These are phyloP conservation scores for Cetraspora pellucida DNA, from an alignment of 192 early-diverging fungal genomes.

Conservation along the genomic window DNA sequence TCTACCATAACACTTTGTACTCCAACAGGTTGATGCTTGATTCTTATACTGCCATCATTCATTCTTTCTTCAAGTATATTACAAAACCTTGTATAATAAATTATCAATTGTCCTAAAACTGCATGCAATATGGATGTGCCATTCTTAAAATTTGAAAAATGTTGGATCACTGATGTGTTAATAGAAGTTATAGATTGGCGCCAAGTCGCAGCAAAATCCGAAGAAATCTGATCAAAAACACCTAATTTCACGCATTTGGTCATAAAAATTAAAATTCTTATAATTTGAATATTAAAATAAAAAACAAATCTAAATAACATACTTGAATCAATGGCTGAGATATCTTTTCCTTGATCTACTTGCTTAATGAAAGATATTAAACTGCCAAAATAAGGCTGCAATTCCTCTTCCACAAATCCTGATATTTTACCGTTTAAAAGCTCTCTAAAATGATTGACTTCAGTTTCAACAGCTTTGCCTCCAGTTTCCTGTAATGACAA, in stretches of 20 bases:
- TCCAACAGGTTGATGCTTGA: slow-evolving; percentile 74
- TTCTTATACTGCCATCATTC: slow-evolving; percentile 45
- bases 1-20: slow-evolving; percentile 95
- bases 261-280: slow-evolving; percentile 12
- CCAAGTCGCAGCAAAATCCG: slow-evolving; percentile 82
- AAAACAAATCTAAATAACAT: not conserved
- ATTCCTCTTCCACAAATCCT: slow-evolving; percentile 88
- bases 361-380: slow-evolving; percentile 81
- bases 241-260: slow-evolving; percentile 36
- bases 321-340: slow-evolving; percentile 55
- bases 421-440: slow-evolving; percentile 65
- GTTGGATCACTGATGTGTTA: slow-evolving; percentile 84
- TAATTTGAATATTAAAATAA: not conserved
- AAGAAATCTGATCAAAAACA: slow-evolving; percentile 66
- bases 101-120: slow-evolving; percentile 82
- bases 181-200: slow-evolving; percentile 71
- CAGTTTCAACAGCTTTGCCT: slow-evolving; percentile 48
- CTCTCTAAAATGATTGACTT: slow-evolving; percentile 61
- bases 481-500: slow-evolving; percentile 48
- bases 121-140: slow-evolving; percentile 91
- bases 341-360: slow-evolving; percentile 65
- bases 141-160: slow-evolving; percentile 95
- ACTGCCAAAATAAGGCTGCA: slow-evolving; percentile 77
- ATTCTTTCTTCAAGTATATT: slow-evolving; percentile 77
- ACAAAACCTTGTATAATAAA: slow-evolving; percentile 92